These are phyloP conservation scores for Phragmites australis DNA, from an alignment of 176 grass and related monocot species.

Conservation along the genomic window DNA sequence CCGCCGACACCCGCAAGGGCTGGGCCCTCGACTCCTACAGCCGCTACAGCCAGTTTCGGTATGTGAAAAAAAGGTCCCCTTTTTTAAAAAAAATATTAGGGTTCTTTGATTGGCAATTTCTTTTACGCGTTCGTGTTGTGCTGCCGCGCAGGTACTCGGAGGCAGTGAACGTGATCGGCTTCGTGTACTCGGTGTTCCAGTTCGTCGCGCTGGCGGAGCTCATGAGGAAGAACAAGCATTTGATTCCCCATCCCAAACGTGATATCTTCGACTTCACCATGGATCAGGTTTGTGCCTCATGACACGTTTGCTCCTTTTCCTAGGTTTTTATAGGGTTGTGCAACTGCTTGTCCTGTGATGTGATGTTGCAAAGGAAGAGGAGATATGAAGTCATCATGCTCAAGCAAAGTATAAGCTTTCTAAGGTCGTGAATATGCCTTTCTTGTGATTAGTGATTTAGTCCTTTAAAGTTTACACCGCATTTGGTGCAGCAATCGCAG, in stretches of 20 bases:
- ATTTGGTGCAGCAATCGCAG: not conserved
- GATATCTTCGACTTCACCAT: constrained; percentile 84
- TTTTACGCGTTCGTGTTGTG: not conserved
- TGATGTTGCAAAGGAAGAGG: constrained; percentile 23
- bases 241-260: constrained; percentile 53
- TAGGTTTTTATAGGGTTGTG: constrained; percentile 41
- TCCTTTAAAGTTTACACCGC: constrained; percentile 33
- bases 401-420: constrained; percentile 46
- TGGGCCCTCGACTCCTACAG: constrained; percentile 82
- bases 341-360: constrained; percentile 28
- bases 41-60: constrained; percentile 83
- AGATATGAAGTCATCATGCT: constrained; percentile 11
- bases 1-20: constrained; percentile 71
- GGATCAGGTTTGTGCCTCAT: constrained; percentile 73
- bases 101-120: constrained; percentile 12
- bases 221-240: constrained; percentile 59
- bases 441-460: constrained; percentile 24
- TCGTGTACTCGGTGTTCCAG: constrained; percentile 77
- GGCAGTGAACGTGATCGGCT: constrained; percentile 87
- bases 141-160: constrained; percentile 61
- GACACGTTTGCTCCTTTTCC: not conserved
- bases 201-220: constrained; percentile 39
- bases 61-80: not conserved
- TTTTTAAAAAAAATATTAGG: not conserved
- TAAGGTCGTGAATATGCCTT: constrained; percentile 27